Percentiles rank a stretch among this genome's conserved stretches.
Conservation (phyloP, 78 protist genomes). For the Corallochytrium limacisporum region DNA sequence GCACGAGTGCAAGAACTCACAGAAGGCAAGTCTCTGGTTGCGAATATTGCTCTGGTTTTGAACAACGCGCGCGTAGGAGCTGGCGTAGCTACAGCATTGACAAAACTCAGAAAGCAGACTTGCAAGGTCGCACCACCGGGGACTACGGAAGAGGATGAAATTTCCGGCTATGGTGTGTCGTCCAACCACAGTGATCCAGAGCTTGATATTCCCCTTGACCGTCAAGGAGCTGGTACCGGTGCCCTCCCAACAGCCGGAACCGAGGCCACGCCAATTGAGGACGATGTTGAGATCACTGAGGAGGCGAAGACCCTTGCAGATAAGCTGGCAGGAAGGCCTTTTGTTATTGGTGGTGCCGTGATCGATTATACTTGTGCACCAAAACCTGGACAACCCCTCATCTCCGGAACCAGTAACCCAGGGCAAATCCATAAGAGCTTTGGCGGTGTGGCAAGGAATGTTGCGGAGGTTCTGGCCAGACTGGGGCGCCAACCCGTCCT, state of each 20-base stretch:
- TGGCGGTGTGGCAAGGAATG: slow-evolving; percentile 52
- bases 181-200: background rate
- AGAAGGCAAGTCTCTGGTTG: slow-evolving; percentile 52
- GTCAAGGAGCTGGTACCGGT: background rate
- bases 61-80: slow-evolving; percentile 80
- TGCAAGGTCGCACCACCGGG: background rate
- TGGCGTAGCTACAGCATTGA: slow-evolving; percentile 35
- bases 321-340: background rate
- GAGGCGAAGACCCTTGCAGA: background rate
- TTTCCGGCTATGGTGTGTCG: background rate
- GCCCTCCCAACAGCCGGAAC: background rate
- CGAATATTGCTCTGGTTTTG: slow-evolving; percentile 51
- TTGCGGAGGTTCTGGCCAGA: slow-evolving; percentile 17
- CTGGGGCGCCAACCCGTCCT: too few relatives aligned
- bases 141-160: background rate
- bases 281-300: background rate
- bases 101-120: background rate
- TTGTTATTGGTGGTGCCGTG: slow-evolving; percentile 32
- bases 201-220: background rate
- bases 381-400: slow-evolving; percentile 8
- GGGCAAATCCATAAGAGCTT: slow-evolving; percentile 4
- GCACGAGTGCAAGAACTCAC: slow-evolving; percentile 38
- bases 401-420: slow-evolving; percentile 6
- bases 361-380: slow-evolving; percentile 23
- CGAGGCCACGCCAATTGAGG: background rate